Conservation (phyloP, 192 early-diverging fungal genomes). For the Entophlyctis helioformis region DNA sequence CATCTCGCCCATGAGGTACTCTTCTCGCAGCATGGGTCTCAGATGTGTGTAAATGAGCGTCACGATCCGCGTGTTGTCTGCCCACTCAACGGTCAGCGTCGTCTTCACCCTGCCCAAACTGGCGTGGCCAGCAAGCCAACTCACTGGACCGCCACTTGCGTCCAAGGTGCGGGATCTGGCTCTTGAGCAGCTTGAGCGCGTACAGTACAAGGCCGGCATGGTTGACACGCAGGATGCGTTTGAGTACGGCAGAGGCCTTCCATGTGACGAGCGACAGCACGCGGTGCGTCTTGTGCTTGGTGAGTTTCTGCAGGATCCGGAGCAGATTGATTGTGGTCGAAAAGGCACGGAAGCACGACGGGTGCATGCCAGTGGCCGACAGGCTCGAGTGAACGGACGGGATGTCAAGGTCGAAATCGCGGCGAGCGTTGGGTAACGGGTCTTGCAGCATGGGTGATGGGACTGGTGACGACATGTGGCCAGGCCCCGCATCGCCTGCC, state of each 20-base stretch:
- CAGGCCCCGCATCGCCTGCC: no score
- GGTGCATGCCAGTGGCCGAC: no score
- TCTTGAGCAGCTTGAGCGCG: constrained; percentile 69
- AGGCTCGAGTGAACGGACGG: no score
- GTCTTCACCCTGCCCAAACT: no score
- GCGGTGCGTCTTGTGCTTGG: constrained; percentile 64
- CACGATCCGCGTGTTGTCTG: constrained; percentile 69
- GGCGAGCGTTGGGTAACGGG: no score
- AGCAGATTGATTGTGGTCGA: constrained; percentile 60
- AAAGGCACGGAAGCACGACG: constrained; percentile 19
- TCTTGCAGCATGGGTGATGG: no score
- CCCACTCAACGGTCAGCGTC: neutral
- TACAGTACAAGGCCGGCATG: constrained; percentile 55
- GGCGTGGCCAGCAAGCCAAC: neutral
- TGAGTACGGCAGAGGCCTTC: constrained; percentile 71
- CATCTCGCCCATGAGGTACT: constrained; percentile 57
- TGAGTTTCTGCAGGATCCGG: constrained; percentile 66
- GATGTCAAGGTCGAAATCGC: no score
- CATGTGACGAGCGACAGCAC: constrained; percentile 70
- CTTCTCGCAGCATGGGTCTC: constrained; percentile 49
- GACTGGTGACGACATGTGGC: no score
- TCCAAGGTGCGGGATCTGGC: constrained; percentile 66
- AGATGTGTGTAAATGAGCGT: constrained; percentile 60
- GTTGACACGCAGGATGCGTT: constrained; percentile 60
- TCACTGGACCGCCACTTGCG: constrained; percentile 66